These are phyloP conservation scores for Gillenia trifoliata DNA, from an alignment of 306 rosid genomes.

Conservation along the genomic window DNA sequence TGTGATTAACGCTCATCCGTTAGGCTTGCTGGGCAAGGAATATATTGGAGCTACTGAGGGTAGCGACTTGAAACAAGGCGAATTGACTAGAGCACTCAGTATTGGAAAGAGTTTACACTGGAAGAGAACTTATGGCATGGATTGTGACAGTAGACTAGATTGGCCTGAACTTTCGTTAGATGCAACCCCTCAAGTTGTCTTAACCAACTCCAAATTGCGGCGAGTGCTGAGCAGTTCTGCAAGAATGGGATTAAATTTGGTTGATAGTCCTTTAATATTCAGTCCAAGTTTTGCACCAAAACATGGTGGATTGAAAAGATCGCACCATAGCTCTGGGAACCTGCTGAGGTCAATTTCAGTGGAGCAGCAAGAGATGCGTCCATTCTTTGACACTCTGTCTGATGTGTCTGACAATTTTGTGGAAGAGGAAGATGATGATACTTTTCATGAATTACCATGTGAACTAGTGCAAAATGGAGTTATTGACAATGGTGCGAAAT, in stretches of 20 bases:
- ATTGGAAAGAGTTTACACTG: constrained; percentile 42
- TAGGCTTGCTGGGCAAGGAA: constrained; percentile 40
- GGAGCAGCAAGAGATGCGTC: constrained; percentile 40
- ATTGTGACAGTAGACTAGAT: constrained; percentile 49
- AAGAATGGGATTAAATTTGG: constrained; percentile 56
- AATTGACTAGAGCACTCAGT: constrained; percentile 36
- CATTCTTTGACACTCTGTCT: constrained; percentile 46
- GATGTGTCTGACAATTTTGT: constrained; percentile 36
- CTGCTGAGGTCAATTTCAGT: constrained; percentile 45
- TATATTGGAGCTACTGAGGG: constrained; percentile 22
- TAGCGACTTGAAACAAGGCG: constrained; percentile 31
- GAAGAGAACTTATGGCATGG: constrained; percentile 58
- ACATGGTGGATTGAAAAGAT: constrained; percentile 43
- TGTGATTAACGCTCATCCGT: constrained; percentile 42
- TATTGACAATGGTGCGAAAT: constrained; percentile 10
- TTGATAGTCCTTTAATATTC: constrained; percentile 35
- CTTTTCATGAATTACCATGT: constrained; percentile 41
- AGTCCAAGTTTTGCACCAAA: constrained; percentile 18
- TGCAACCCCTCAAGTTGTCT: constrained; percentile 58
- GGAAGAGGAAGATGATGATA: constrained; percentile 50
- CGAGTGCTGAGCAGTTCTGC: constrained; percentile 80
- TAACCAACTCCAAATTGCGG: constrained; percentile 61
- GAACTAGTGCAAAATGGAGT: constrained; percentile 20
- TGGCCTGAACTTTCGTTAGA: constrained; percentile 94
- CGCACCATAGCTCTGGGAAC: constrained; percentile 62